Evolutionary conservation across 1,284 basidiomycete species (phyloP).

Genomic region (Apiotrichum sp.): DNA sequence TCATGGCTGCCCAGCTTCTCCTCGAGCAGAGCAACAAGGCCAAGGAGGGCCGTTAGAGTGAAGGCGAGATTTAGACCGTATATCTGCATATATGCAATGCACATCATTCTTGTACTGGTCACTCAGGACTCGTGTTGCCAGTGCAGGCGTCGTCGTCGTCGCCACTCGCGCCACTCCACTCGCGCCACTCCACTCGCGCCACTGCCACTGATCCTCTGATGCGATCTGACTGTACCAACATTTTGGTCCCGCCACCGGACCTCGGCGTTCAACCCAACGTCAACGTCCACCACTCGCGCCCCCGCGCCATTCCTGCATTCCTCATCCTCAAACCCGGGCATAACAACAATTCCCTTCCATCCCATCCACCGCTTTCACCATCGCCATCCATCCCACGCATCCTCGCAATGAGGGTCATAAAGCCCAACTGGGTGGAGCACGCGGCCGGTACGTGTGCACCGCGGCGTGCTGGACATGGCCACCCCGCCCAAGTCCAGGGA

Average conservation of each 20-base stretch:
- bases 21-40: slow-evolving; percentile 25
- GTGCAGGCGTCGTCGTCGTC: too few species aligned
- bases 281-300: too few species aligned
- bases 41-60: neutral
- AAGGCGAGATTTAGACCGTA: neutral
- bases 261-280: neutral
- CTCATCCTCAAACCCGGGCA: too few species aligned
- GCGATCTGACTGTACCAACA: too few species aligned
- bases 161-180: too few species aligned
- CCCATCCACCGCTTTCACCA: neutral
- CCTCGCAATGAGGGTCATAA: slow-evolving; percentile 40
- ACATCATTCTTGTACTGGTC: too few species aligned
- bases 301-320: too few species aligned
- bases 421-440: slow-evolving; percentile 47
- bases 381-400: neutral
- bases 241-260: too few species aligned
- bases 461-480: neutral
- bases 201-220: too few species aligned
- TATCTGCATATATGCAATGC: too few species aligned
- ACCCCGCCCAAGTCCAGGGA: neutral
- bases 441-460: slow-evolving; percentile 17
- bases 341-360: neutral
- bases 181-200: too few species aligned
- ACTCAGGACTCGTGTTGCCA: too few species aligned
- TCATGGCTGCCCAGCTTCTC: slow-evolving; percentile 78